These are phyloP conservation scores for Acorus gramineus DNA, from an alignment of 106 monocot species.

Conservation along the genomic window DNA sequence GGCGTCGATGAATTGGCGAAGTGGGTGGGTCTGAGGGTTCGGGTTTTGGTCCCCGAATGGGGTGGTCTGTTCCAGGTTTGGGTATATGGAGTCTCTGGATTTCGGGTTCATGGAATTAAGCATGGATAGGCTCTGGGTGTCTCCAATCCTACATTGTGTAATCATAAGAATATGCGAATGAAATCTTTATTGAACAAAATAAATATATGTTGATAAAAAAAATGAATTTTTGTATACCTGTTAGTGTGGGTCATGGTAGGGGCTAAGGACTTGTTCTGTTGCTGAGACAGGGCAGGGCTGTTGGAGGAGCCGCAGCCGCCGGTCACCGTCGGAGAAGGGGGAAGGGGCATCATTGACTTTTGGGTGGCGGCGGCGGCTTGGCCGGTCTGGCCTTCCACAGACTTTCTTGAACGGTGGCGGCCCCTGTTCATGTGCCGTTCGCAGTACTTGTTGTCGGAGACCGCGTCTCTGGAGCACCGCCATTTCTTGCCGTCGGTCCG, in stretches of 20 bases:
- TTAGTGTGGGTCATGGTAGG: slow-evolving; percentile 1
- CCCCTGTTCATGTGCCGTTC: too few species aligned
- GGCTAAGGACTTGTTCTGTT: slow-evolving; percentile 22
- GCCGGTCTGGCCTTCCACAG: too few species aligned
- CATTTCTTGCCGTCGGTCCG: too few species aligned
- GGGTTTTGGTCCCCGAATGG: slow-evolving; percentile 25
- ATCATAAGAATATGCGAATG: too few species aligned
- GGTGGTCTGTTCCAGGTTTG: slow-evolving; percentile 28
- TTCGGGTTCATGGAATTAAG: slow-evolving; percentile 9
- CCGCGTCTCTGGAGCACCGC: too few species aligned
- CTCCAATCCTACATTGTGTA: background rate
- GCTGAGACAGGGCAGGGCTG: background rate
- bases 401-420: too few species aligned
- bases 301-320: slow-evolving; percentile 10
- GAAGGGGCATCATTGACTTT: too few species aligned
- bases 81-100: slow-evolving; percentile 6
- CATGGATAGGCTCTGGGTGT: slow-evolving; percentile 13
- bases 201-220: too few species aligned
- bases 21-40: slow-evolving; percentile 15
- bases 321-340: too few species aligned
- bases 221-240: slow-evolving; percentile 16
- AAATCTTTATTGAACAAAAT: too few species aligned
- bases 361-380: background rate
- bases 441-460: too few species aligned
- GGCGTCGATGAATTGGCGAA: slow-evolving; percentile 53